Evolutionary conservation across 108 stramenopile genomes (phyloP), one percentile per base, ranked within the genome.

Genomic region (Parietichytrium sp.): DNA sequence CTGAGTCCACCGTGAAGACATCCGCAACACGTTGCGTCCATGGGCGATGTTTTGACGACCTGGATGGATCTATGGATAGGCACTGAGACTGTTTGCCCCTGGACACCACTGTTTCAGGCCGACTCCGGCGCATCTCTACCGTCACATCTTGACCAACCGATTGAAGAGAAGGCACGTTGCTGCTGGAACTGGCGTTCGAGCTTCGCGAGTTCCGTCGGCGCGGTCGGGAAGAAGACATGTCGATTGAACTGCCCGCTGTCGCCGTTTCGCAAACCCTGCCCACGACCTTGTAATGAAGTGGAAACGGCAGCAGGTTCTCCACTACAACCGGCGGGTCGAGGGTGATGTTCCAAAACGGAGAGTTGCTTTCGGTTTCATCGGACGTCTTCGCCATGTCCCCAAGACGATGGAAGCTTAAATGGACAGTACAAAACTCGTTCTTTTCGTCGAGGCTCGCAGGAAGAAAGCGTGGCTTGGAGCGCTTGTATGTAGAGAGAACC

Each of bases 281-380:
- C 6, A 38, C 16, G 20, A 72, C 38, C 12, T 38, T 33, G n/a
- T 33, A 10, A 16, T 36, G 38, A 1, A 72, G 10, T 25, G 61
- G 38, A 27, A 45, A 45, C 29, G 61, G 61, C 61, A 72, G 42
- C 6, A 45, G 38, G 45, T 72, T 72, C 20, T 72, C 61, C 1
- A 72, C 61, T 1, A 33, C 38, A 36, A 72, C 61, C 38, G 61
- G 61, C 10, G 61, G 61, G 25, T 72, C 61, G 42, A 72, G 61
- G 6, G 61, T 72, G 1, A 72, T 16, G 20, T 45, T 45, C 61
- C 61, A 72, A 6, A 33, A 42, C 10, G 61, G 33, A 8, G 61
- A 7, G 0, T 16, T 45, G 10, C 61, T 42, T 1, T 45, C 61
- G 10, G 38, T n/a, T 27, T 72, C 61, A 42, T 42, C 45, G 16